phyloP scores from a whole-genome alignment of 108 stramenopile species.

The Parietichytrium sp. region DNA sequence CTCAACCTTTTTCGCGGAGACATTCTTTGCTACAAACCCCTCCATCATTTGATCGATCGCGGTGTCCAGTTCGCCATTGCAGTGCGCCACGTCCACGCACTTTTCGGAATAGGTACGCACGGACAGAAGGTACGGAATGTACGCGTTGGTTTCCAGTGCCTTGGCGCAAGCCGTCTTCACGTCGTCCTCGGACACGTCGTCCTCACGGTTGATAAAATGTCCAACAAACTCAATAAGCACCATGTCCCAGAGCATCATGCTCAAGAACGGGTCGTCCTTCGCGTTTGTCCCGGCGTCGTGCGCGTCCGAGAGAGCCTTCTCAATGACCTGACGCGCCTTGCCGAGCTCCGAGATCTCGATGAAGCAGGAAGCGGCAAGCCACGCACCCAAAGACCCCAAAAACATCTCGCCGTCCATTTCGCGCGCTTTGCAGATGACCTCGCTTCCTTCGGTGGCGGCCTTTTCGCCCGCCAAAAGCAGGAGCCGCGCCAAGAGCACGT shows the following conservation, averaged over 20 bases:
- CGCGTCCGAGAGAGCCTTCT: background rate
- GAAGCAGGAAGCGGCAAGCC: background rate
- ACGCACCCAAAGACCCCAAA: background rate
- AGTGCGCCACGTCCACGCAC: background rate
- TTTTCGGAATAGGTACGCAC: background rate
- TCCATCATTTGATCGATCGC: background rate
- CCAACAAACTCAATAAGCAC: background rate
- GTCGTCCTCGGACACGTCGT: background rate
- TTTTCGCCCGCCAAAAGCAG: background rate
- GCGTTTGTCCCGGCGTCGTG: background rate
- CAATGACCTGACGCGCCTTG: background rate
- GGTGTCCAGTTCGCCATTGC: background rate
- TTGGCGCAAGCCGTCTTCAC: background rate
- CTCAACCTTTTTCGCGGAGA: background rate
- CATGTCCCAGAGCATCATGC: background rate
- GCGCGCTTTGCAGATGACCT: background rate
- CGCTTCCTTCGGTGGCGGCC: background rate
- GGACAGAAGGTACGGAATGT: background rate
- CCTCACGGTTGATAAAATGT: background rate
- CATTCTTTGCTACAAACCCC: background rate
- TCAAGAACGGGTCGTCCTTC: background rate
- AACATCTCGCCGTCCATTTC: background rate
- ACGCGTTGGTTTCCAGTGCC: background rate
- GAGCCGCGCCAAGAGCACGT: background rate
- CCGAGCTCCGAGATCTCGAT: background rate